phyloP scores from a whole-genome alignment of 768 basidiomycete species.

The Trametopsis cervina region DNA sequence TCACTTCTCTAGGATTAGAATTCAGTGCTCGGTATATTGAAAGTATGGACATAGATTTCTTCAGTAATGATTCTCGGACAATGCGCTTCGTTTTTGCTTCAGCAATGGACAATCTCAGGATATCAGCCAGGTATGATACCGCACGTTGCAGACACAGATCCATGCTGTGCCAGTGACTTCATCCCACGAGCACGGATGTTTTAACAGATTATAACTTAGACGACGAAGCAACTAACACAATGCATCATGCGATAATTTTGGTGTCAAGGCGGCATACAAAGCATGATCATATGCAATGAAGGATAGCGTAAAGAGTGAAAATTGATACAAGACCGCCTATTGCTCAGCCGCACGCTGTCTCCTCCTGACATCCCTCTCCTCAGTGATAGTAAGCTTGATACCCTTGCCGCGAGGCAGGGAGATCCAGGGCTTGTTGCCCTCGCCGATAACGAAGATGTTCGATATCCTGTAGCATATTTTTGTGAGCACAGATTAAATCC shows the following conservation, averaged over 20 bases:
- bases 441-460: constrained; percentile 98
- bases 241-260: constrained; percentile 19
- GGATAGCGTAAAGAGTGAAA: constrained; percentile 14
- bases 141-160: no score
- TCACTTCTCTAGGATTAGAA: no score
- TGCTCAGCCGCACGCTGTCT: constrained; percentile 67
- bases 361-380: constrained; percentile 92
- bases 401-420: constrained; percentile 97
- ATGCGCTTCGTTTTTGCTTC: no score
- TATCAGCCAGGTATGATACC: no score
- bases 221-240: neutral
- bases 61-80: no score
- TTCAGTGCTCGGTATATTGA: no score
- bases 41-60: no score
- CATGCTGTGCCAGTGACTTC: no score
- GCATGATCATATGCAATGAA: constrained; percentile 20
- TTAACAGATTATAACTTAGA: no score
- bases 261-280: constrained; percentile 25
- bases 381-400: constrained; percentile 93
- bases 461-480: constrained; percentile 55
- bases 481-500: no score
- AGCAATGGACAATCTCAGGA: no score
- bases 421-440: constrained; percentile 93
- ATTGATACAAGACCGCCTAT: constrained; percentile 29
- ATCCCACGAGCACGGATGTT: no score